Evolutionary conservation across 768 basidiomycete genomes (phyloP), one percentile per base, ranked within the genome.

Genomic region (Tubosaeta sp.): DNA sequence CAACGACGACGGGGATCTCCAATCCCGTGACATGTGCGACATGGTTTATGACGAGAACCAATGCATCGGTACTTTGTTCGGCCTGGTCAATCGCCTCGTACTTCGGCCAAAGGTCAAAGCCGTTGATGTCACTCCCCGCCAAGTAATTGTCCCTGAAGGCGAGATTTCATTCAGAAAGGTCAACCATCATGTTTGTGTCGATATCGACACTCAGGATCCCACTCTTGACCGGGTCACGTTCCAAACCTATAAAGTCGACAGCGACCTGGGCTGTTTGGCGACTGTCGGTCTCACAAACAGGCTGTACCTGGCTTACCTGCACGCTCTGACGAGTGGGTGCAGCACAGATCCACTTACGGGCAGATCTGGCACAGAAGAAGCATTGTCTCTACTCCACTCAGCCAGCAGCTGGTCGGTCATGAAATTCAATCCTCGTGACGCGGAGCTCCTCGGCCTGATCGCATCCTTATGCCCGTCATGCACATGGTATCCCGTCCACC

Each of bases 31-130:
- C 39, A 62, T 76, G 26, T 69, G 71, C 6, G 69, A 63, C 13
- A 76, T 76, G 68, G 59, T 74, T 14, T 63, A 79, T 13, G 75
- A 78, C 34, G 2, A 46, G 3, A 49, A 63, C 34, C 79, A 79
- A 53, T 76, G 65, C 0, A 60, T 63, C 2, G 76, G 76, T 1
- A 73, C 76, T 0, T 61, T 82, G 55, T 68, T 77, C 41, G 80
- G 79, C 9, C 56, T 81, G 29, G 35, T 46, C 37, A 71, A 64
- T 31, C 70, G 63, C 32, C 72, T 78, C 13, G 65, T 80, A 3
- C 68, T 79, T 35, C 66, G 74, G n/a, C 61, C 58, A 43, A 65
- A 57, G n/a, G 1, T n/a, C 19, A 43, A 16, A 25, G 59, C 47
- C 1, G 10, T 31, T 26, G 32, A 37, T 5, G 25, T 45, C n/a